phyloP scores from a whole-genome alignment of 169 alveolate genomes.

The Plasmodium vivax region DNA sequence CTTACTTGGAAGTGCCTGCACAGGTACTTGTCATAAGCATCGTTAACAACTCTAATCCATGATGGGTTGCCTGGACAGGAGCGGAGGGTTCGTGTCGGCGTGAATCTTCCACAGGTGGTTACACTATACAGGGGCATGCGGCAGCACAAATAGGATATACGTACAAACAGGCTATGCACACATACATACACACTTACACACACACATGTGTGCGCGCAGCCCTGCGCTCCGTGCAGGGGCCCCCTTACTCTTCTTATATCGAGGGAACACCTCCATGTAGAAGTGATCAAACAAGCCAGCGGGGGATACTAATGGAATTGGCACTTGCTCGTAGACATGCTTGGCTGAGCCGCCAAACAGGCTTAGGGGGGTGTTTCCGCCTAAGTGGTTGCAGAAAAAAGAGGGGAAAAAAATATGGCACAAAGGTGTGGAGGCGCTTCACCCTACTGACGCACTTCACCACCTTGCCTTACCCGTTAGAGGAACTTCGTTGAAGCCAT shows the following conservation, averaged over 20 bases:
- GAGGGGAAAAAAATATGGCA: neutral
- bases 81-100: neutral
- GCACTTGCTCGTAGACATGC: constrained; percentile 28
- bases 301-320: constrained; percentile 41
- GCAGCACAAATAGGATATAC: neutral
- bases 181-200: neutral
- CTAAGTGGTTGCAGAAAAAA: constrained; percentile 2
- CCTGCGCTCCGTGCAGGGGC: neutral
- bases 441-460: neutral
- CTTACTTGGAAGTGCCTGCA: constrained; percentile 14
- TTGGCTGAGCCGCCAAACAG: constrained; percentile 14
- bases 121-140: neutral
- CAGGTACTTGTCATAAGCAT: constrained; percentile 30
- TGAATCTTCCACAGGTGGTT: neutral
- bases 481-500: neutral
- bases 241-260: constrained; percentile 21
- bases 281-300: constrained; percentile 8
- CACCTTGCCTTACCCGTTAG: neutral
- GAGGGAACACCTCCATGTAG: constrained; percentile 1
- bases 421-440: neutral
- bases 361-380: neutral
- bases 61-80: neutral
- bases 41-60: constrained; percentile 39
- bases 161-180: neutral
- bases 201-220: neutral